phyloP scores from a whole-genome alignment of 352 stramenopile genomes.

The Elongisporangium senticosum region DNA sequence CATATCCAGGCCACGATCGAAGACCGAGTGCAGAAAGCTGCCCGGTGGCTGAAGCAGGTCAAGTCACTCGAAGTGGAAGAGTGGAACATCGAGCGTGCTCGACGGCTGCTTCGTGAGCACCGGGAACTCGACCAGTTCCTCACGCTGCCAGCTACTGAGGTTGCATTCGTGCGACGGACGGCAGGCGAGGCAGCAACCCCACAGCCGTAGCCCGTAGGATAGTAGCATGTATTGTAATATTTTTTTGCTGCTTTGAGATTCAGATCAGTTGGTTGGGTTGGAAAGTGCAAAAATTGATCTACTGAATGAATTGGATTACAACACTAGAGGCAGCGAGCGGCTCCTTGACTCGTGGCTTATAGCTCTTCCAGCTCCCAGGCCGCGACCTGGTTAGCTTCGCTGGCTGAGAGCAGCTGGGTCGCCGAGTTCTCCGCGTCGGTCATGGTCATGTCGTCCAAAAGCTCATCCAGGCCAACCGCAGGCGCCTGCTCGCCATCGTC shows the following conservation, averaged over 20 bases:
- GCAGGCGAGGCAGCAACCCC: too few species aligned
- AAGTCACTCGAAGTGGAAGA: slow-evolving; percentile 64
- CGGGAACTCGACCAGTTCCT: slow-evolving; percentile 60
- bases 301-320: not conserved
- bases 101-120: slow-evolving; percentile 33
- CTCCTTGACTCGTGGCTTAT: slow-evolving; percentile 19
- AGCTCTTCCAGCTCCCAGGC: slow-evolving; percentile 83
- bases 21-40: slow-evolving; percentile 56
- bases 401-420: slow-evolving; percentile 54
- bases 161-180: slow-evolving; percentile 39
- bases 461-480: slow-evolving; percentile 60
- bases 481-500: slow-evolving; percentile 28
- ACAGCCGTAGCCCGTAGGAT: too few species aligned
- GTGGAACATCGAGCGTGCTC: slow-evolving; percentile 55
- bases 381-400: slow-evolving; percentile 49
- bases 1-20: slow-evolving; percentile 71
- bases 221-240: too few species aligned
- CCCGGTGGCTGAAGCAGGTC: slow-evolving; percentile 52
- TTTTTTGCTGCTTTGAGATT: too few species aligned
- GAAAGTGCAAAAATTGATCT: slow-evolving; percentile 2
- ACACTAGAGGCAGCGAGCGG: not conserved
- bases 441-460: slow-evolving; percentile 74
- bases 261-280: too few species aligned
- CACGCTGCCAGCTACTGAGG: slow-evolving; percentile 52
- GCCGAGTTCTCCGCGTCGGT: slow-evolving; percentile 33